A percentile compares a stretch with the other conserved stretches of the same genome.
Conservation (phyloP, 129 eudicot genomes). For the Daucus carota region DNA sequence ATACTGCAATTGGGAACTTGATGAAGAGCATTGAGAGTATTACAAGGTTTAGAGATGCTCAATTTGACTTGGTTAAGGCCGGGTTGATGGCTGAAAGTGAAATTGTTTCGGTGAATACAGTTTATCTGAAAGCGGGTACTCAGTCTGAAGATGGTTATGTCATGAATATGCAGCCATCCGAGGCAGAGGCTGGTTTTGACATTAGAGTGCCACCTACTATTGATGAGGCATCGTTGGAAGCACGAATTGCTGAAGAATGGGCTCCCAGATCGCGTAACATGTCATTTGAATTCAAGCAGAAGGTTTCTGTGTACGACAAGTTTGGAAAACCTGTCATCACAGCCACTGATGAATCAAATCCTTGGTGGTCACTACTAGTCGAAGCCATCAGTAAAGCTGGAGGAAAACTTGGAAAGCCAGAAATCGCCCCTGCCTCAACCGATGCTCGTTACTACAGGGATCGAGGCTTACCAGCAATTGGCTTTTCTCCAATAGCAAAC, state of each 20-base stretch:
- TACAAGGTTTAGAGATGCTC: conserved; percentile 77
- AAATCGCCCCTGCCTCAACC: conserved; percentile 84
- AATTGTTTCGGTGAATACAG: conserved; percentile 80
- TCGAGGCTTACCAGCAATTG: conserved; percentile 74
- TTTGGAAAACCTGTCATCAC: conserved; percentile 67
- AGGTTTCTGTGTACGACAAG: conserved; percentile 46
- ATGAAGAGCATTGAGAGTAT: conserved; percentile 80
- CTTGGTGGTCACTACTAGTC: conserved; percentile 82
- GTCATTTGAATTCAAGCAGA: conserved; percentile 51
- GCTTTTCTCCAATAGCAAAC: conserved; percentile 97
- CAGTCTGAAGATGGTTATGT: conserved; percentile 88
- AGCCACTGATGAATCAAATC: conserved; percentile 65
- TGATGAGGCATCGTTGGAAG: conserved; percentile 58
- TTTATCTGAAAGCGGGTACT: conserved; percentile 78
- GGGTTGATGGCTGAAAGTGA: conserved; percentile 77
- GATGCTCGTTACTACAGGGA: conserved; percentile 82
- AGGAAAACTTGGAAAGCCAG: conserved; percentile 70
- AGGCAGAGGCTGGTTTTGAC: conserved; percentile 93
- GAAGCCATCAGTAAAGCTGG: conserved; percentile 53
- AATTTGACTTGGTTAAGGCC: conserved; percentile 83
- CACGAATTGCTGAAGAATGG: conserved; percentile 94
- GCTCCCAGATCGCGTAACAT: conserved; percentile 87
- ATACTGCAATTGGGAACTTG: conserved; percentile 81
- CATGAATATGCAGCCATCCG: conserved; percentile 97
- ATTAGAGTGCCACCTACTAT: conserved; percentile 84